Percentiles rank a stretch among this genome's conserved stretches.
Conservation (phyloP, 768 basidiomycete species). For the Candolleomyces aberdarensis region DNA sequence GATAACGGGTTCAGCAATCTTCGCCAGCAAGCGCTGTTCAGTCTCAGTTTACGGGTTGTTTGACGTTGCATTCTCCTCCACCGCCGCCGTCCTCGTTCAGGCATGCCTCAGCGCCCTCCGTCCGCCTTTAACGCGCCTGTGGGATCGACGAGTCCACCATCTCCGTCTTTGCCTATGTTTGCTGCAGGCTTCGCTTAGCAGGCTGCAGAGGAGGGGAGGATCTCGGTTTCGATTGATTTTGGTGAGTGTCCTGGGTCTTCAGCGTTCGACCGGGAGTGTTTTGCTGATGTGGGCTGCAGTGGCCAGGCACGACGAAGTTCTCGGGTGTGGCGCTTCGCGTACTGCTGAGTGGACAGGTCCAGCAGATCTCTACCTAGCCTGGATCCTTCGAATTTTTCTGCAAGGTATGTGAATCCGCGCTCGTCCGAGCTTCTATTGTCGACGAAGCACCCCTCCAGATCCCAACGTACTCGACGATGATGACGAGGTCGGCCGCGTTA, state of each 20-base stretch:
- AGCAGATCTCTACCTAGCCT: constrained; percentile 86
- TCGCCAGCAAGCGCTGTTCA: constrained; percentile 11
- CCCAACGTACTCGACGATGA: constrained; percentile 79
- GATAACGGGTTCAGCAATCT: too few relatives aligned
- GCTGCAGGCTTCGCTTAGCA: constrained; percentile 11
- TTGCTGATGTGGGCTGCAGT: neutral
- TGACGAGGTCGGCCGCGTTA: constrained; percentile 65
- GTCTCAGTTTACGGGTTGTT: constrained; percentile 14
- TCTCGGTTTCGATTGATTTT: constrained; percentile 83
- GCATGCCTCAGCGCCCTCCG: constrained; percentile 23
- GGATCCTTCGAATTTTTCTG: constrained; percentile 83
- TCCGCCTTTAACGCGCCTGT: constrained; percentile 23
- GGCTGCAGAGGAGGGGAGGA: constrained; percentile 58
- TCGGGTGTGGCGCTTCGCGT: constrained; percentile 87
- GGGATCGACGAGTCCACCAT: constrained; percentile 16
- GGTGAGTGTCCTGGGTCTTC: constrained; percentile 65
- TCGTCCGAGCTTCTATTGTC: neutral
- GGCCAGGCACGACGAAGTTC: constrained; percentile 78
- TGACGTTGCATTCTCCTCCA: constrained; percentile 22
- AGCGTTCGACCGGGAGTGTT: constrained; percentile 67
- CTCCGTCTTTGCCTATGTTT: constrained; percentile 9
- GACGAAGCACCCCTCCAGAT: constrained; percentile 34
- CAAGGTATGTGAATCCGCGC: constrained; percentile 44
- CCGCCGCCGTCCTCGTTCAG: constrained; percentile 13
- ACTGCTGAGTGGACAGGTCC: constrained; percentile 74